Base-by-base conservation (phyloP, 1,139 yeast species). In the Scheffersomyces segobiensis region DNA sequence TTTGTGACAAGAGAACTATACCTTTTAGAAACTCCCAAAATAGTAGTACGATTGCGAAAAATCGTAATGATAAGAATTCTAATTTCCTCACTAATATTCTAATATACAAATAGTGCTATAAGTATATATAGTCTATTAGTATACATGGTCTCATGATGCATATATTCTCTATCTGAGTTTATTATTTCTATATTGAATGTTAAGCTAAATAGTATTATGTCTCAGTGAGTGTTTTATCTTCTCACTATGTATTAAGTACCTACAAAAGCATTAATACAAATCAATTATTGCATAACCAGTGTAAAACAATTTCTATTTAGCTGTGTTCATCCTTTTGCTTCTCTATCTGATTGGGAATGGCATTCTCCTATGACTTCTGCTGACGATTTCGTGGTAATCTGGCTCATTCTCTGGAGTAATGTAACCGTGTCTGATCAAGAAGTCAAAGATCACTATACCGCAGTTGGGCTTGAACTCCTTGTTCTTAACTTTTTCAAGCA, bases 401-500 rank as follows among this genome's bases (percentile, higher is more conserved):
- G 86, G 84, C 65, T 92, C 97, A 53, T 75, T 78, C 52, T 84
- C 88, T 0, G 87, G 78, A 0, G 86, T 82, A 24, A 92, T 69
- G 47, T 80, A 69, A 0, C 97, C 97, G 67, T 90, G 95, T 65
- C 99, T 85, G 22, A 93, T 82, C 62, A 95, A 78, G 66, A 95
- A 95, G 67, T 95, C 98, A 24, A 93, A 78, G 50, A 90, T 80
- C 2, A 93, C 88, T 54, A 89, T 73, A 0, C 89, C 97, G 73
- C 97, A 90, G 66, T 95, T 95, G 51, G 97, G 97, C 72, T 95
- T 95, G 77, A 95, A 95, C 63, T 87, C 84, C 0, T 85, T 86
- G 0, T 71, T 69, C 8, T 69, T 67, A 32, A 93, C 67, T 22
- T 83, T 79, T 26, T 68, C 62, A 47, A 81, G 62, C 0, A 91